Evolutionary conservation across 257 asterid genomes (phyloP).

Genomic region (Catharanthus roseus): DNA sequence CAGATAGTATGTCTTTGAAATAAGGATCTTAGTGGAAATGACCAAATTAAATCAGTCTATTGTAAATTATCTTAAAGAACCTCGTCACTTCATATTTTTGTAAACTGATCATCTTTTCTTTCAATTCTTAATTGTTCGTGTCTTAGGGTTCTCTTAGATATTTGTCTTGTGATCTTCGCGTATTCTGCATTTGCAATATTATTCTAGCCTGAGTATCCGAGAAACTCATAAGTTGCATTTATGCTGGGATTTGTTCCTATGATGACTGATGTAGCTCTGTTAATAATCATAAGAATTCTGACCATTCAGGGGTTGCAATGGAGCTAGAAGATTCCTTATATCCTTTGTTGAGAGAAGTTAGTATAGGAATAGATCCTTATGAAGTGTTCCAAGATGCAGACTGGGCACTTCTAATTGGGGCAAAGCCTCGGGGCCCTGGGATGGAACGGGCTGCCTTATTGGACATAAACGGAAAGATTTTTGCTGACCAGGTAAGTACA

Average conservation of each 20-base stretch:
- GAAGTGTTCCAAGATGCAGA: constrained; percentile 93
- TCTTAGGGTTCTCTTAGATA: not conserved
- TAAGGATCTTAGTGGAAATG: not conserved
- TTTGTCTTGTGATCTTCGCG: not conserved
- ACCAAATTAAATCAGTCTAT: not conserved
- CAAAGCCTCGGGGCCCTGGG: constrained; percentile 99
- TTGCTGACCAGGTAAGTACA: constrained; percentile 63
- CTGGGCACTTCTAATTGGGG: constrained; percentile 98
- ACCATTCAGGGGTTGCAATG: constrained; percentile 85
- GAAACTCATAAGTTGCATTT: not conserved
- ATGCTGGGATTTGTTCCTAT: not conserved
- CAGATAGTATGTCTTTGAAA: not conserved
- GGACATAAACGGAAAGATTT: constrained; percentile 91
- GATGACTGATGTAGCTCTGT: constrained; percentile 10
- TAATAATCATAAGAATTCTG: not conserved
- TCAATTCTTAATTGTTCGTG: not conserved
- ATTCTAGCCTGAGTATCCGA: not conserved
- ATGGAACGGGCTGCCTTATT: constrained; percentile 88
- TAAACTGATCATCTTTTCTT: not conserved
- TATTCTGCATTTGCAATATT: not conserved
- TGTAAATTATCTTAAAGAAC: not conserved
- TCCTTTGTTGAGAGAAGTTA: constrained; percentile 93
- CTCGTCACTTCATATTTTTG: not conserved
- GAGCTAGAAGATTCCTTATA: constrained; percentile 94
- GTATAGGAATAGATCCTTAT: constrained; percentile 83